Evolutionary conservation across 208 protist genomes (phyloP).

Genomic region (Angomonas ambiguus): DNA sequence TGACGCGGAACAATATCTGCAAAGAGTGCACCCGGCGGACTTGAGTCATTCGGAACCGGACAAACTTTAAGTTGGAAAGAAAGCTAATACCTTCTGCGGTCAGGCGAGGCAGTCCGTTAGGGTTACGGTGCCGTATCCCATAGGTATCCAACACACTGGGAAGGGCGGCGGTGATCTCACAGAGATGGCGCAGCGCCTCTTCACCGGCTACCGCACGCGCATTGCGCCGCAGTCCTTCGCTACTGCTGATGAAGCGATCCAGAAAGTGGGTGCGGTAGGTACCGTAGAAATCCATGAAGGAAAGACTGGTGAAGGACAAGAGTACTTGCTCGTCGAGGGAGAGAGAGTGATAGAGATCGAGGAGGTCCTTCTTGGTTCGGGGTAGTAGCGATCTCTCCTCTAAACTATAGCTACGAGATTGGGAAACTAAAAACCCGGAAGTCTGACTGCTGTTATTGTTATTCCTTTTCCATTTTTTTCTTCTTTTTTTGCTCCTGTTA

Average conservation of each 20-base stretch:
- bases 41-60: not conserved
- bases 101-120: not conserved
- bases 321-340: not conserved
- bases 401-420: not conserved
- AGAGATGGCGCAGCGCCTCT: not conserved
- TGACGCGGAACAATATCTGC: not conserved
- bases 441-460: too few relatives aligned
- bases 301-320: not conserved
- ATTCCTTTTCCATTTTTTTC: not conserved
- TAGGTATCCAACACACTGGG: not conserved
- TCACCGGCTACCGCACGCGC: not conserved
- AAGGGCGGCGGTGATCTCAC: not conserved
- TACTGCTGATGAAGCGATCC: not conserved
- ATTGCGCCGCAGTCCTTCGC: not conserved
- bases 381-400: not conserved
- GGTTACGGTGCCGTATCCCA: not conserved
- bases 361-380: not conserved
- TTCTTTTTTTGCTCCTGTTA: not conserved
- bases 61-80: slow-evolving; percentile 3
- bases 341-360: not conserved
- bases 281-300: not conserved
- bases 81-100: not conserved
- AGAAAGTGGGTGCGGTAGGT: not conserved
- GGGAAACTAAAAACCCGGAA: not conserved
- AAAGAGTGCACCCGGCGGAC: not conserved